Base-by-base conservation (phyloP, 1,284 basidiomycete genomes). In the Heliocybe sulcata region DNA sequence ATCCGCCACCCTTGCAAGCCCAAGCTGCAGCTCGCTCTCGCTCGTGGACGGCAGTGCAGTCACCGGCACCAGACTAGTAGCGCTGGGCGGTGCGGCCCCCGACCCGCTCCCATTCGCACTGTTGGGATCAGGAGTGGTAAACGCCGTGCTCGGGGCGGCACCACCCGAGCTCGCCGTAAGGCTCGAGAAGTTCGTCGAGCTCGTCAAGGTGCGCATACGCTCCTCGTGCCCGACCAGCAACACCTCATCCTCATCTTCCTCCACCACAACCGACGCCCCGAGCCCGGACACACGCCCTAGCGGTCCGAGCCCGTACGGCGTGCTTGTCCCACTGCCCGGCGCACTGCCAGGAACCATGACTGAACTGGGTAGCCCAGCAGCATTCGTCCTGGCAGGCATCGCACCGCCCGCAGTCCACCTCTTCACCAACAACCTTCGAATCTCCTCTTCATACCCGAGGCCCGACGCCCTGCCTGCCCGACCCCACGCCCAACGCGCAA, bases 401-500 rank as follows among this genome's bases (percentile, higher is more conserved):
- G 79, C 80, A 12, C 82, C 79, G 1, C 75, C 81, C 8, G 80
- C 75, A 1, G 82, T 76, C 87, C 87, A 91, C 45, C 87, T 74
- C 68, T 87, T 87, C 48, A 78, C 77, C 31, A 89, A 71, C 53
- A 91, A 62, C 59, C 85, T 68, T 56, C 80, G 73, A 51, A 90
- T 79, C 66, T 91, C 89, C 55, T 91, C 89, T 64, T 92, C 90
- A 61, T 86, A 91, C 25, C 80, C 81, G 14, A 9, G 14, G 38
- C 19, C 22, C 77, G 77, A 3, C 82, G 70, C 0, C 80, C 77
- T n/a, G n/a, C 45, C 10, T 19, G 9, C 45, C 59, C 82, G 79
- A 23, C 85, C 80, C 88, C 88, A 90, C 48, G 87, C 83, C 89
- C 89, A 92, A 11, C 90, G 75, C 20, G 87, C 88, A 52, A 87